A percentile compares a stretch with the other conserved stretches of the same genome.
Evolutionary conservation across 768 basidiomycete genomes (phyloP).

Genomic region (Phallus indusiatus): DNA sequence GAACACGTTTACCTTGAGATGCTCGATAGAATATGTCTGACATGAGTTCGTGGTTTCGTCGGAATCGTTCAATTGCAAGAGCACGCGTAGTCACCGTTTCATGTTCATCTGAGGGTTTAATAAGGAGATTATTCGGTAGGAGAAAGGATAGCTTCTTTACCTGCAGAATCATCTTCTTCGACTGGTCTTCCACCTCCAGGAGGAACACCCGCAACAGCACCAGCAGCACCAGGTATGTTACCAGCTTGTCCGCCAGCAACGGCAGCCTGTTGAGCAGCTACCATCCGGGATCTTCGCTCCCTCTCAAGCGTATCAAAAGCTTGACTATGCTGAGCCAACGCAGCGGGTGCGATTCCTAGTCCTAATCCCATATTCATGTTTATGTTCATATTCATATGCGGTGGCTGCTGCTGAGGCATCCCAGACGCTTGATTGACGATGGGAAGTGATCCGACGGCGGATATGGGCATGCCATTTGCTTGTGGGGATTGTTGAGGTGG

Average conservation of each 20-base stretch:
- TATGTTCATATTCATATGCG: conserved; percentile 9
- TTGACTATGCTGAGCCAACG: conserved; percentile 64
- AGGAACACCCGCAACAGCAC: neutral
- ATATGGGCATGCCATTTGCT: conserved; percentile 11
- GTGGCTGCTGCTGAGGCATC: conserved; percentile 14
- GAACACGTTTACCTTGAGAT: conserved; percentile 62
- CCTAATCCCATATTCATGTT: conserved; percentile 21
- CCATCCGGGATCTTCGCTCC: conserved; percentile 27
- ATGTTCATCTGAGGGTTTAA: conserved; percentile 36
- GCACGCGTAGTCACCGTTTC: conserved; percentile 67
- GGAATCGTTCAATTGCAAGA: conserved; percentile 62
- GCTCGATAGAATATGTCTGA: conserved; percentile 71
- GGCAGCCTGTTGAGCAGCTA: no score
- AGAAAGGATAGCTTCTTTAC: conserved; percentile 22
- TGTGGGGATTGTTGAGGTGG: no score
- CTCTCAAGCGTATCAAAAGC: conserved; percentile 67
- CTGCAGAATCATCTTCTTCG: conserved; percentile 61
- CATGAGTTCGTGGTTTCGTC: conserved; percentile 79
- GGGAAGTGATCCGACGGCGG: neutral
- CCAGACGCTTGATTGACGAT: conserved; percentile 18
- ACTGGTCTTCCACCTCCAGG: conserved; percentile 1
- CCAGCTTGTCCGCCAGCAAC: neutral
- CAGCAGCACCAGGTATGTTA: conserved; percentile 18
- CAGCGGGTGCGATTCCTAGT: conserved; percentile 34
- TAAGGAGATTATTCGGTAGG: no score